Conservation (phyloP, 257 asterid genomes). For the Dorcoceras hygrometricum region DNA sequence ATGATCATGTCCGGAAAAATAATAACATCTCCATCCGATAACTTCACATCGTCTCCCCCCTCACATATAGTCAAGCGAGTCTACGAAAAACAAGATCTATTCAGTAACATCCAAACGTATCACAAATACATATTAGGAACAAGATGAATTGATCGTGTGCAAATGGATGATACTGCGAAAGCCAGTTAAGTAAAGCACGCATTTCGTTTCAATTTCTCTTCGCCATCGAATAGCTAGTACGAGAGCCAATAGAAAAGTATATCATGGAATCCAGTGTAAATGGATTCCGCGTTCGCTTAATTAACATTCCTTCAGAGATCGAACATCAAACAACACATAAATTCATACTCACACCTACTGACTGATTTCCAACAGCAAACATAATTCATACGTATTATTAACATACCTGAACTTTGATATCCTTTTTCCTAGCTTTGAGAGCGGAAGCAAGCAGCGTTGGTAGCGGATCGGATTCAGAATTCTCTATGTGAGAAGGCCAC, state of each 20-base stretch:
- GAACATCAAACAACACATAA: background rate
- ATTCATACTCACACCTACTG: background rate
- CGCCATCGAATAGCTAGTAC: background rate
- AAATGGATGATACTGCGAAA: background rate
- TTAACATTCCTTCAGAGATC: background rate
- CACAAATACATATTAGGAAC: background rate
- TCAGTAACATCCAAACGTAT: slow-evolving; percentile 10
- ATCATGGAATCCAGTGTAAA: background rate
- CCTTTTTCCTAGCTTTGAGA: slow-evolving; percentile 63
- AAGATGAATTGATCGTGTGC: background rate
- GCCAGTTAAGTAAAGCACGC: background rate
- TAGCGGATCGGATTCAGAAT: slow-evolving; percentile 75
- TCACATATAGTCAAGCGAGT: slow-evolving; percentile 82
- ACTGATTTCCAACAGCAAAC: background rate
- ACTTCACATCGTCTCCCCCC: slow-evolving; percentile 48
- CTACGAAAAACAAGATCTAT: slow-evolving; percentile 38
- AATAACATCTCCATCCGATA: slow-evolving; percentile 83
- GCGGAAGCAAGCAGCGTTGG: slow-evolving; percentile 68
- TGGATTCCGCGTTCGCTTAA: background rate
- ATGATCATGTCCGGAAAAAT: slow-evolving; percentile 84
- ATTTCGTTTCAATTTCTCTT: background rate
- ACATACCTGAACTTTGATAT: slow-evolving; percentile 53
- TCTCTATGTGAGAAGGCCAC: slow-evolving; percentile 86
- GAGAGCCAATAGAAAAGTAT: background rate
- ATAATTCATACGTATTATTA: background rate